Conservation (phyloP, 768 basidiomycete species). For the Pleurotus djamor region DNA sequence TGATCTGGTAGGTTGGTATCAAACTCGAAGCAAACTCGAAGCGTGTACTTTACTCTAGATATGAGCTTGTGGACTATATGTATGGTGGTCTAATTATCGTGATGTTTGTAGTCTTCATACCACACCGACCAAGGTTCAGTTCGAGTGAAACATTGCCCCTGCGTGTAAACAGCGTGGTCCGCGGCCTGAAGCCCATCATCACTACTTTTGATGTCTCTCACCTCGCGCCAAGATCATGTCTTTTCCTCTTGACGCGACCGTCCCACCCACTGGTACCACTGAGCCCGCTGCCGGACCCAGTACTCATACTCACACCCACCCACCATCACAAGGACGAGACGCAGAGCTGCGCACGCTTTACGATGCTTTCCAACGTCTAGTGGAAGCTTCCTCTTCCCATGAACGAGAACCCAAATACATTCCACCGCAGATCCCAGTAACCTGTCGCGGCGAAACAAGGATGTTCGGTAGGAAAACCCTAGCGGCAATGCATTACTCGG, state of each 20-base stretch:
- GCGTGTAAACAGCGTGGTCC: too few relatives aligned
- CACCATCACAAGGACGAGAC: neutral
- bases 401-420: neutral
- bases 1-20: too few relatives aligned
- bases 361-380: neutral
- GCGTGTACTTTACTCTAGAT: too few relatives aligned
- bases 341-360: constrained; percentile 1
- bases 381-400: neutral
- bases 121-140: too few relatives aligned
- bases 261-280: neutral
- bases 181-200: too few relatives aligned
- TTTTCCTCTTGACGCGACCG: neutral
- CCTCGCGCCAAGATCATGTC: neutral
- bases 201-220: neutral
- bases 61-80: too few relatives aligned
- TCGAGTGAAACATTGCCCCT: too few relatives aligned
- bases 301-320: neutral
- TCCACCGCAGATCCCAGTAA: constrained; percentile 5
- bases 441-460: constrained; percentile 4
- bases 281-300: too few relatives aligned
- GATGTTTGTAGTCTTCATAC: too few relatives aligned
- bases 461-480: constrained; percentile 1
- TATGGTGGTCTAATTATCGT: too few relatives aligned
- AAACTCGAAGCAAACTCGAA: too few relatives aligned
- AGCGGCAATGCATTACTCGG: neutral